Evolutionary conservation across 768 basidiomycete species (phyloP).

Genomic region (Russula olivacea): DNA sequence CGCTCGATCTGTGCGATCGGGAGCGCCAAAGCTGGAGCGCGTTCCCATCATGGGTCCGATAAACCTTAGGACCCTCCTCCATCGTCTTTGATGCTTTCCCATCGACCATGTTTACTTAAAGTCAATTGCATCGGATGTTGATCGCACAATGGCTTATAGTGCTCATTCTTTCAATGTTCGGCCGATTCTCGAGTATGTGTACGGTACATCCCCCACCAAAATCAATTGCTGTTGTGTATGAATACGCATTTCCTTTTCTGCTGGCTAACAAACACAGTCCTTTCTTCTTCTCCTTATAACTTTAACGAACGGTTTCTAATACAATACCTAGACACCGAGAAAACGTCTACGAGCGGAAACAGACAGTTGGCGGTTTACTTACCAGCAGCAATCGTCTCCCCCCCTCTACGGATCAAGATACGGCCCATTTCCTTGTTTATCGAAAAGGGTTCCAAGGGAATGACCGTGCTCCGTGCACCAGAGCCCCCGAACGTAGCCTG

Average conservation of each 20-base stretch:
- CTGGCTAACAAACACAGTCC: background rate
- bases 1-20: background rate
- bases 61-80: background rate
- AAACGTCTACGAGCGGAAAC: background rate
- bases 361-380: slow-evolving; percentile 19
- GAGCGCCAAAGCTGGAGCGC: background rate
- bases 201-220: background rate
- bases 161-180: background rate
- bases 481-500: slow-evolving; percentile 46
- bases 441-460: slow-evolving; percentile 83
- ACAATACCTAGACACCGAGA: slow-evolving; percentile 11
- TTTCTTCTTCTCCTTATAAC: background rate
- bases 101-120: background rate
- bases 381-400: slow-evolving; percentile 95
- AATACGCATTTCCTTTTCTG: background rate
- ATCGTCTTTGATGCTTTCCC: background rate
- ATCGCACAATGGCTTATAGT: background rate
- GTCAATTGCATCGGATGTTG: background rate
- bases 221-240: background rate
- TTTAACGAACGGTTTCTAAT: slow-evolving; percentile 13
- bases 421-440: slow-evolving; percentile 96
- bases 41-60: background rate
- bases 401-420: slow-evolving; percentile 77
- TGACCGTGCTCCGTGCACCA: slow-evolving; percentile 43
- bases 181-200: background rate